A percentile compares a stretch with the other conserved stretches of the same genome.
phyloP scores from a whole-genome alignment of 2,329 filamentous ascomycete species.

The Aspergillus brasiliensis region DNA sequence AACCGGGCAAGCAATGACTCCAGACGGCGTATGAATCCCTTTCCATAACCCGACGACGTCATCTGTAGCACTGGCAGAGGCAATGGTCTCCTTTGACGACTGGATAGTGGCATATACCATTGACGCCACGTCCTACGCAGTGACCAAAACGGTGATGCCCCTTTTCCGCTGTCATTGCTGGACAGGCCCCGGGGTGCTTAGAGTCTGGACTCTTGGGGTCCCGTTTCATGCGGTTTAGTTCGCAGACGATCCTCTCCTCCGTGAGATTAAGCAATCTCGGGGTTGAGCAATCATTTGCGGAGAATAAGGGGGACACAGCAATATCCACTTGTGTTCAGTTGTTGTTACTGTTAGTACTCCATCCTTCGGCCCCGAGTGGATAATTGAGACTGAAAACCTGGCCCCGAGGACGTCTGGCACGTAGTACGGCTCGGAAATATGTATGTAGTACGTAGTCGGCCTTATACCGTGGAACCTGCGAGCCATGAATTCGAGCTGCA shows the following conservation, averaged over 20 bases:
- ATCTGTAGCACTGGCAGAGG: background rate
- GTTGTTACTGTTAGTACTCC: background rate
- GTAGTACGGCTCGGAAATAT: background rate
- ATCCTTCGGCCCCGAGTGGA: background rate
- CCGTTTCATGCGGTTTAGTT: conserved; percentile 3
- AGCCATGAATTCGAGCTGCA: background rate
- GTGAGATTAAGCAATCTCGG: conserved; percentile 8
- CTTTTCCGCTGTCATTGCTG: background rate
- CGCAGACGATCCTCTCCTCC: background rate
- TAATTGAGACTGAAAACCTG: background rate
- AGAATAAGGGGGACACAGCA: background rate
- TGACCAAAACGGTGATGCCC: background rate
- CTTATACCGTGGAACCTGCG: background rate
- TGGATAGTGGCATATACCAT: background rate
- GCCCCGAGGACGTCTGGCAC: background rate
- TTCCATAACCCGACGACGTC: background rate
- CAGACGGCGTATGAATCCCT: background rate
- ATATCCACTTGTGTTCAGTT: background rate
- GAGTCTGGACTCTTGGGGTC: conserved; percentile 7
- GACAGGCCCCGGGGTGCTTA: background rate
- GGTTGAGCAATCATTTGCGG: conserved; percentile 3
- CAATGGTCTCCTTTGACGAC: conserved; percentile 4
- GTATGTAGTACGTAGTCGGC: background rate
- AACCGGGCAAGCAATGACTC: background rate
- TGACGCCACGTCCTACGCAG: conserved; percentile 7